Percentiles rank a stretch among this genome's conserved stretches.
These are phyloP conservation scores for Mycena polygramma DNA, from an alignment of 768 basidiomycete species.

Conservation along the genomic window DNA sequence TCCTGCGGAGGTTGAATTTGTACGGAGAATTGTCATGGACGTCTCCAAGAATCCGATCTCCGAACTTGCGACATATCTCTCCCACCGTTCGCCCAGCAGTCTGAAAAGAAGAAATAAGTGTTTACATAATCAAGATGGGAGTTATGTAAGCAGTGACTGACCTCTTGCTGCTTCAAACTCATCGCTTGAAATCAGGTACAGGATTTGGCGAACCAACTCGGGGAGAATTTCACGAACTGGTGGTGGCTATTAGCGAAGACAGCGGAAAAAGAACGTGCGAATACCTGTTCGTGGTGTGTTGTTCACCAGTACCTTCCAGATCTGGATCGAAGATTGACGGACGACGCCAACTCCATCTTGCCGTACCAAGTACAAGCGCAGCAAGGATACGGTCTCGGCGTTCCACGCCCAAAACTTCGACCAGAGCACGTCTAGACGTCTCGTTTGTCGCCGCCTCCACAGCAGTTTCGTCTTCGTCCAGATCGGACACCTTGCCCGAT, in stretches of 20 bases:
- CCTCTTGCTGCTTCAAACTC: constrained; percentile 94
- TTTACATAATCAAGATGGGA: too few relatives aligned
- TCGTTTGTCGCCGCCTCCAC: constrained; percentile 74
- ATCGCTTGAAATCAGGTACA: constrained; percentile 81
- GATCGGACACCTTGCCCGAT: constrained; percentile 85
- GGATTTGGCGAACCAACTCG: constrained; percentile 82
- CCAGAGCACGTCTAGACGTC: constrained; percentile 85
- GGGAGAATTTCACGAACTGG: constrained; percentile 91
- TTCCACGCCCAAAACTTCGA: constrained; percentile 89
- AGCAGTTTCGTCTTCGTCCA: constrained; percentile 78
- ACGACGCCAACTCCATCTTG: constrained; percentile 94
- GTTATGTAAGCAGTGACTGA: constrained; percentile 43
- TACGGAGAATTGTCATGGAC: constrained; percentile 84
- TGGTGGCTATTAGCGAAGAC: constrained; percentile 21
- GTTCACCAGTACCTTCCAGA: constrained; percentile 98
- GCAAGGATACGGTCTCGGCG: constrained; percentile 92
- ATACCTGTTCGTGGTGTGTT: constrained; percentile 93
- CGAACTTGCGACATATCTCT: constrained; percentile 95
- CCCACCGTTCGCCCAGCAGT: constrained; percentile 89
- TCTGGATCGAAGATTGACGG: constrained; percentile 91
- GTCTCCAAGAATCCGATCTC: constrained; percentile 89
- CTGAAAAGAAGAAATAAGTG: constrained; percentile 53
- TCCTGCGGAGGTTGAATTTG: constrained; percentile 73
- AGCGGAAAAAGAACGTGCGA: neutral
- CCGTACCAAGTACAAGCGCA: constrained; percentile 90